Base-by-base conservation (phyloP, 306 rosid genomes). In the Hippophae gyantsensis region DNA sequence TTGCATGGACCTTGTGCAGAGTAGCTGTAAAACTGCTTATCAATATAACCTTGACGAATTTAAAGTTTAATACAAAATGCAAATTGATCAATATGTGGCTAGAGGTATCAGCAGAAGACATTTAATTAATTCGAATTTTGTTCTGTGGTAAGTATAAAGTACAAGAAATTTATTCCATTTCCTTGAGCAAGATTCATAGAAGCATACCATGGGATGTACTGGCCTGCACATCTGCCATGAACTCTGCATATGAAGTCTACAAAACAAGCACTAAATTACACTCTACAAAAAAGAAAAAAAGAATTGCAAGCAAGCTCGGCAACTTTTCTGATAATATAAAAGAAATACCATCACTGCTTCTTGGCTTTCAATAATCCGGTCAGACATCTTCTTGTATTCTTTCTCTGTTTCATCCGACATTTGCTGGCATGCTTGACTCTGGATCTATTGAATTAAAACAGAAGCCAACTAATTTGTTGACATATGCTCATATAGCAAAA, bases 221-320 rank as follows among this genome's bases (percentile, higher is more conserved):
- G 57, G 83, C 79, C 54, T 83, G 89, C 68, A 78, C 92, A 54
- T 92, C 96, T 40, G 72, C 82, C 66, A 79, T 69, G 67, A 87
- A 85, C 60, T 87, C 95, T 52, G 69, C 87, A 67, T 78, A 92
- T 25, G 96, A 87, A 63, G 76, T 88, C 96, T 87, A 81, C 43
- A 52, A 77, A 52, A 48, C 41, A 80, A 60, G 11, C 61, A 13
- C 43, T 26, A 43, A 42, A 48, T 60, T 54, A 51, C 57, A 42
- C 62, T 59, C 53, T 43, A 9, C 60, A 7, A 12, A 50, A 12
- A 50, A 6, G 52, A 72, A 47, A 60, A 55, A 67, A 51, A 43
- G 38, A 38, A 25, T 48, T 14, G 18, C 6, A 6, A 46, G 60
- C 26, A 44, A 13, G 7, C 58, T 40, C 18, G 7, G 48, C 25